Evolutionary conservation across 225 moss, liverwort and hornwort species (phyloP).

Genomic region (Climacium dendroides): DNA sequence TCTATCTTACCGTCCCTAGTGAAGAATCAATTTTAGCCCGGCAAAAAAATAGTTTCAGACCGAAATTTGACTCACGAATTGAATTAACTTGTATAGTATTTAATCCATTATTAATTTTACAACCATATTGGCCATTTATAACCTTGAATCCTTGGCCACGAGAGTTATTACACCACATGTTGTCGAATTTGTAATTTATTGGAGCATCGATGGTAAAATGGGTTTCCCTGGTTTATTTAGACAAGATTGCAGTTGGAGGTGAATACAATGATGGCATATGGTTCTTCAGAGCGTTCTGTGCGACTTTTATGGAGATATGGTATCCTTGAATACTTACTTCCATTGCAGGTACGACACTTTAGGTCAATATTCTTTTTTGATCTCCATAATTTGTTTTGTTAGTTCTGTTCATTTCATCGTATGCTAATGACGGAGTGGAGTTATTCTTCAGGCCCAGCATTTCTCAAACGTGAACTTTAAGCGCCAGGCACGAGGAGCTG

Average conservation of each 20-base stretch:
- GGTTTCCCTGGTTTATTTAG: background rate
- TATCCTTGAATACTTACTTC: conserved; percentile 75
- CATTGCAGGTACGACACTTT: conserved; percentile 55
- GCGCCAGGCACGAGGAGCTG: conserved; percentile 48
- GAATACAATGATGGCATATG: conserved; percentile 86
- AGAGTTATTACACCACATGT: background rate
- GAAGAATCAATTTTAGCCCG: background rate
- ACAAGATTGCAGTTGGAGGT: conserved; percentile 76
- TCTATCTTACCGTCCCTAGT: background rate
- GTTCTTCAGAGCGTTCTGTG: conserved; percentile 79
- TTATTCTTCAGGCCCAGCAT: conserved; percentile 50
- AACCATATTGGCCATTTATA: background rate
- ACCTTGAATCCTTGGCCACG: background rate
- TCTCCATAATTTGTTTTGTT: background rate
- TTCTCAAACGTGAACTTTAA: conserved; percentile 44
- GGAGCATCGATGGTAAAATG: background rate
- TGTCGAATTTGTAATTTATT: background rate
- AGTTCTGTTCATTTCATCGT: background rate
- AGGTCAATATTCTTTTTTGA: background rate
- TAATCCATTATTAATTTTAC: no score
- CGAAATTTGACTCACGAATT: background rate
- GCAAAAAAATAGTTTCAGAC: no score
- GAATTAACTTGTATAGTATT: background rate
- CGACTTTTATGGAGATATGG: conserved; percentile 94
- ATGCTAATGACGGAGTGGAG: background rate